Conservation (phyloP, 495 filamentous ascomycete species). For the Podospora pseudocomata region DNA sequence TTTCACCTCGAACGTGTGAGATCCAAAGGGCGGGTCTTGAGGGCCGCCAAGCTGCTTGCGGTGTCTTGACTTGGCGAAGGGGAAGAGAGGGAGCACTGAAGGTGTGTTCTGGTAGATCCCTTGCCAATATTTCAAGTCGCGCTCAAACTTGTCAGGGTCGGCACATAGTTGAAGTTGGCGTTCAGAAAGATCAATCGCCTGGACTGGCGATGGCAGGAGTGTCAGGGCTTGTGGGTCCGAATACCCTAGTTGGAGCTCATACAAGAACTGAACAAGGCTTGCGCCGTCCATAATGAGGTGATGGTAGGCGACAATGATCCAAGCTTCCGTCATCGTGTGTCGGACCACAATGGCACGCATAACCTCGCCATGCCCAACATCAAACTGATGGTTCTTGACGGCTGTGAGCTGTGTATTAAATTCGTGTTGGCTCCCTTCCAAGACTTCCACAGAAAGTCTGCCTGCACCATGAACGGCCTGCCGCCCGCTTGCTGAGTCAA, state of each 20-base stretch:
- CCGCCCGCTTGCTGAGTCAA: not conserved
- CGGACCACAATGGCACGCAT: not conserved
- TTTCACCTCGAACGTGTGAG: not conserved
- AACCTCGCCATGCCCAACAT: not conserved
- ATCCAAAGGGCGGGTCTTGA: not conserved
- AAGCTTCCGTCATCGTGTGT: not conserved
- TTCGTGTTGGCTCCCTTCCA: not conserved
- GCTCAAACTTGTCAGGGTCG: not conserved
- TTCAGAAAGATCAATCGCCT: not conserved
- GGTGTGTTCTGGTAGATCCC: not conserved
- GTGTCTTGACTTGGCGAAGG: not conserved
- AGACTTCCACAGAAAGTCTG: not conserved
- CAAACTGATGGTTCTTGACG: not conserved
- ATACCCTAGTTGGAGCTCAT: not conserved
- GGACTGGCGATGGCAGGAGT: not conserved
- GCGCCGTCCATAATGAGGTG: constrained; percentile 21
- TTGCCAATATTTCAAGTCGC: not conserved
- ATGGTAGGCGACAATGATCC: constrained; percentile 17
- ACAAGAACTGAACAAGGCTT: constrained; percentile 12
- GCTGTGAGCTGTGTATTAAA: not conserved
- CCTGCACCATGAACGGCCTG: not conserved
- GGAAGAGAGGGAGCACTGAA: not conserved
- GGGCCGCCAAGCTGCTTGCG: not conserved
- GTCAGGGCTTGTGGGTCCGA: not conserved
- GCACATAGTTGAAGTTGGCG: not conserved